These are phyloP conservation scores for Obba rivulosa DNA, from an alignment of 768 basidiomycete genomes.

Conservation along the genomic window DNA sequence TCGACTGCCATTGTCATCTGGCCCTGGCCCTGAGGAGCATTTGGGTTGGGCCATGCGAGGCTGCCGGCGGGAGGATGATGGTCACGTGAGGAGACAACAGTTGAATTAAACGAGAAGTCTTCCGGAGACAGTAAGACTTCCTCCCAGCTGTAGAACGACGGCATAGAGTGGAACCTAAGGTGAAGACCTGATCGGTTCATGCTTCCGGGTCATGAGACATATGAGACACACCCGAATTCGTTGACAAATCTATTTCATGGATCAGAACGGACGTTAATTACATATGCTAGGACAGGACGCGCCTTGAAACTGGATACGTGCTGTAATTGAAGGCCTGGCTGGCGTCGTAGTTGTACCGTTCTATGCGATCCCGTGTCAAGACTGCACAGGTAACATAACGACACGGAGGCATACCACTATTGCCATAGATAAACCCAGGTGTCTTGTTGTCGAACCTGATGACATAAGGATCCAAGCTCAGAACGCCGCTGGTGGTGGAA, in stretches of 20 bases:
- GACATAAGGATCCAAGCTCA: slow-evolving; percentile 52
- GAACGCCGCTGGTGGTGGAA: slow-evolving; percentile 51
- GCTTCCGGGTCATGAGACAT: too few relatives aligned
- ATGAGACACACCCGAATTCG: slow-evolving; percentile 43
- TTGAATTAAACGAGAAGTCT: slow-evolving; percentile 55
- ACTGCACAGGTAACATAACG: background rate
- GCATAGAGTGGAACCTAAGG: slow-evolving; percentile 54
- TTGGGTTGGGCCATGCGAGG: slow-evolving; percentile 51
- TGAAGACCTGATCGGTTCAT: background rate
- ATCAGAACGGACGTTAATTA: background rate
- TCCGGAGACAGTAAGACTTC: slow-evolving; percentile 45
- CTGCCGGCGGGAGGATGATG: slow-evolving; percentile 51
- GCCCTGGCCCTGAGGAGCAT: slow-evolving; percentile 45
- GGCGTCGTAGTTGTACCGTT: slow-evolving; percentile 54
- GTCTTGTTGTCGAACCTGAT: slow-evolving; percentile 47
- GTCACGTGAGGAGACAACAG: slow-evolving; percentile 49
- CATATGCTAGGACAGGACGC: slow-evolving; percentile 2
- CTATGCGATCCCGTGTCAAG: slow-evolving; percentile 20
- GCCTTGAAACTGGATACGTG: slow-evolving; percentile 47
- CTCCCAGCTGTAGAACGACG: slow-evolving; percentile 57
- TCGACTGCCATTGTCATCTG: slow-evolving; percentile 49
- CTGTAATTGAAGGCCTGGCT: slow-evolving; percentile 47
- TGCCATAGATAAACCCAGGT: slow-evolving; percentile 49
- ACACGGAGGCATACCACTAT: slow-evolving; percentile 30
- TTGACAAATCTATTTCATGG: slow-evolving; percentile 42